Conservation (phyloP, 2,329 filamentous ascomycete species). For the Pleoardoris graminearum region DNA sequence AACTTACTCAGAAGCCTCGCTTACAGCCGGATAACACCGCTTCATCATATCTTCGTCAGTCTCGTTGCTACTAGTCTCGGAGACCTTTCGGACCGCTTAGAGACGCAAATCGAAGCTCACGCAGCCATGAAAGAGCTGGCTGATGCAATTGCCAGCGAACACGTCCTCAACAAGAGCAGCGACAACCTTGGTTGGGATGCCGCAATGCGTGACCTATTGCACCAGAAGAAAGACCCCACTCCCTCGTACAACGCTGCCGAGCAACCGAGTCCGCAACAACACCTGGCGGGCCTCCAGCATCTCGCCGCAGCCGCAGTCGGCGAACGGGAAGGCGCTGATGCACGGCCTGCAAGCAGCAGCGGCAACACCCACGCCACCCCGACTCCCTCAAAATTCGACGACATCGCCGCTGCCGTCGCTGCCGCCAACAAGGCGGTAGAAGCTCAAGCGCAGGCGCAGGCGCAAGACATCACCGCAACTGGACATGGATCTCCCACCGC, state of each 20-base stretch:
- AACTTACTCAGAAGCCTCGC: conserved; percentile 35
- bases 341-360: conserved; percentile 31
- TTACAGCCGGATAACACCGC: conserved; percentile 33
- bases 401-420: conserved; percentile 43
- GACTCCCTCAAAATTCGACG: conserved; percentile 29
- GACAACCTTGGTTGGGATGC: conserved; percentile 42
- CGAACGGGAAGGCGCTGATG: conserved; percentile 38
- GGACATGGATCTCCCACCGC: conserved; percentile 26
- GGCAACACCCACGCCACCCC: conserved; percentile 23
- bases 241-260: conserved; percentile 26
- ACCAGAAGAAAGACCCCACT: conserved; percentile 32
- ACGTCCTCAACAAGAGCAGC: conserved; percentile 34
- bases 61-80: conserved; percentile 41
- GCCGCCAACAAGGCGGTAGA: conserved; percentile 43
- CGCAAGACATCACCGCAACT: conserved; percentile 34
- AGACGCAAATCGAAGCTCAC: conserved; percentile 42
- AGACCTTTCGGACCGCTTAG: conserved; percentile 40
- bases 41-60: conserved; percentile 43
- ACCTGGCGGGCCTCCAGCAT: conserved; percentile 45
- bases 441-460: conserved; percentile 43
- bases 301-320: conserved; percentile 45
- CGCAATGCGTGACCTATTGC: conserved; percentile 38
- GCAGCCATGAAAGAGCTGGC: conserved; percentile 43
- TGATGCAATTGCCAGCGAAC: conserved; percentile 37
- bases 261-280: conserved; percentile 32